Percentiles rank a stretch among this genome's conserved stretches.
These are phyloP conservation scores for Amylocystis lapponica DNA, from an alignment of 768 basidiomycete genomes.

Conservation along the genomic window DNA sequence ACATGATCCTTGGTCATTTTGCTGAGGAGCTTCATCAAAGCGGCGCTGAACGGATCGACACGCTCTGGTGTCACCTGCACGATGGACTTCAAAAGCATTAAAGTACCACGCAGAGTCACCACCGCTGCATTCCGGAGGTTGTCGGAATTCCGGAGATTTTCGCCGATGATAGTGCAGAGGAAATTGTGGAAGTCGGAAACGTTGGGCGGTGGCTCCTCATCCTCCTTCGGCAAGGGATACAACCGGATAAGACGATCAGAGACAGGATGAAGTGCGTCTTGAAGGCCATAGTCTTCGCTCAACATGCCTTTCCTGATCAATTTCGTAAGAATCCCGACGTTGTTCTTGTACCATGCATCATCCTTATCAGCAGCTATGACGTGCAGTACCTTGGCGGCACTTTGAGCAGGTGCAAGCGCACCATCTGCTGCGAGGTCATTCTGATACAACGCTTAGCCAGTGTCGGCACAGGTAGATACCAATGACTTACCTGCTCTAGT, in stretches of 20 bases:
- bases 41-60: slow-evolving; percentile 70
- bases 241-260: slow-evolving; percentile 75
- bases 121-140: slow-evolving; percentile 6
- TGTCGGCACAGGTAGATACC: background rate
- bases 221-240: slow-evolving; percentile 73
- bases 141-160: slow-evolving; percentile 68
- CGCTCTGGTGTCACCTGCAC: slow-evolving; percentile 77
- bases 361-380: slow-evolving; percentile 80
- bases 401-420: slow-evolving; percentile 62
- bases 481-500: slow-evolving; percentile 63
- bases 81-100: slow-evolving; percentile 84
- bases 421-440: slow-evolving; percentile 65
- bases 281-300: slow-evolving; percentile 72
- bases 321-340: slow-evolving; percentile 69
- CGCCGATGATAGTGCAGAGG: slow-evolving; percentile 66
- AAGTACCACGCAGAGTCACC: slow-evolving; percentile 61
- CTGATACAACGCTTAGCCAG: slow-evolving; percentile 30
- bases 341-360: slow-evolving; percentile 72
- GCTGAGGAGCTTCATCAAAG: slow-evolving; percentile 78
- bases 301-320: slow-evolving; percentile 84
- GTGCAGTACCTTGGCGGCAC: slow-evolving; percentile 83
- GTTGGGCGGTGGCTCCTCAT: slow-evolving; percentile 62
- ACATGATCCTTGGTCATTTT: slow-evolving; percentile 88
- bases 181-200: slow-evolving; percentile 75
- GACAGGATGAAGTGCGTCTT: slow-evolving; percentile 77